Conservation (phyloP, 2,329 filamentous ascomycete species). For the Cordyceps militaris region DNA sequence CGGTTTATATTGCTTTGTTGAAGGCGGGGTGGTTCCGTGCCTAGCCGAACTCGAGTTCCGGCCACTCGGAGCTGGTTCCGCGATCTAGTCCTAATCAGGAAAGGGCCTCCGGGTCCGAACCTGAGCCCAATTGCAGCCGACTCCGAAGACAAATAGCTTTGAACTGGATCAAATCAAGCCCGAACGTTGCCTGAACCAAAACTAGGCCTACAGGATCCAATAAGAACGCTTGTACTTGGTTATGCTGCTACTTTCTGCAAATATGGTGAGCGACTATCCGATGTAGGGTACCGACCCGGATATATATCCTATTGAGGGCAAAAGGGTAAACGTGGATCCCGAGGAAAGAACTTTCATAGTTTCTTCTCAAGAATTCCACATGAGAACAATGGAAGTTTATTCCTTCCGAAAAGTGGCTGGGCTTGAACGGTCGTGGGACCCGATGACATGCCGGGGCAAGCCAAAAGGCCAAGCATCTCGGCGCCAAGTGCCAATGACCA, state of each 20-base stretch:
- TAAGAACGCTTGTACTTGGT: no score
- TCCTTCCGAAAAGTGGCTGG: no score
- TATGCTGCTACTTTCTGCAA: no score
- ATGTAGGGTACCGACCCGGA: no score
- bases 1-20: neutral
- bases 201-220: no score
- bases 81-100: neutral
- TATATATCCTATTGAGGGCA: no score
- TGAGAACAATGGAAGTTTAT: no score
- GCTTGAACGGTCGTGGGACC: neutral
- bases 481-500: neutral
- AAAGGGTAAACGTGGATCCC: no score
- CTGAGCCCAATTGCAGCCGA: neutral
- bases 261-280: no score
- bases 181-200: no score
- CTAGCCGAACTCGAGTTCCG: slow-evolving; percentile 2
- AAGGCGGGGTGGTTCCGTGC: slow-evolving; percentile 1
- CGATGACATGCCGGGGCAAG: neutral
- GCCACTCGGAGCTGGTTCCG: slow-evolving; percentile 3
- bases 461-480: neutral
- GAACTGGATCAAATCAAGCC: neutral
- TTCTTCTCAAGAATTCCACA: no score
- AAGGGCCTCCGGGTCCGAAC: neutral
- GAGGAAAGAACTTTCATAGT: no score
- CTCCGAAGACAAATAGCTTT: neutral